Evolutionary conservation across 1,284 basidiomycete genomes (phyloP), one percentile per base, ranked within the genome.

Genomic region (Ustilago esculenta): DNA sequence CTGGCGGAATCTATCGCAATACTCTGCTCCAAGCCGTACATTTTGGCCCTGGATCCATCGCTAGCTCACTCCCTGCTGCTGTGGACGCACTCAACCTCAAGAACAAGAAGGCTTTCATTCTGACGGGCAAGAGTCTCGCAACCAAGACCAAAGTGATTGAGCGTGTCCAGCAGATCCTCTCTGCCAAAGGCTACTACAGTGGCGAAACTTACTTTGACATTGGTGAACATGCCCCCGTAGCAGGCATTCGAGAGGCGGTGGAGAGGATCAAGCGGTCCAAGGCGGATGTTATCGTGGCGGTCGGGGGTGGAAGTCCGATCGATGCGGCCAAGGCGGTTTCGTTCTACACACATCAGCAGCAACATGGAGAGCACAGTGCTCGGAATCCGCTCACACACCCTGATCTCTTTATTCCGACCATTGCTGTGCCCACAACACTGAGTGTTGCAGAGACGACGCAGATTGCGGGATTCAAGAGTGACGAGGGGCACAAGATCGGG

Each of bases 371-470:
- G 15, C 35, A 55, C 36, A 60, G 60, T 23, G 60, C 60, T 4
- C 30, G 44, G n/a, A 47, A 54, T 11, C 30, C 50, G 12, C 14
- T 39, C 14, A 68, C 54, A 2, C 35, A 54, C 27, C 35, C 52
- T 1, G 35, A 41, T 17, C 33, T 52, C 20, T 81, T 81, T 48
- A 88, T 82, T 2, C 80, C 81, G 0, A 79, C 77, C 36, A 76
- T 92, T 54, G 89, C 90, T 5, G 87, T 92, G 47, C 91, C 91
- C 0, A 92, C 91, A 2, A 92, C 91, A 6, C 83, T 92, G 27
- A 90, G 89, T 65, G 90, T 90, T 1, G 91, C 91, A 1, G 90
- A 92, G 76, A 59, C 66, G 39, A 75, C 59, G 86, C 82, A 86
- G 44, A 87, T 87, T 42, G 90, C 89, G 29, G 91, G 91, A 0